Percentiles rank a stretch among this genome's conserved stretches.
Conservation (phyloP, 805 yeast species). For the Candida ficus region DNA sequence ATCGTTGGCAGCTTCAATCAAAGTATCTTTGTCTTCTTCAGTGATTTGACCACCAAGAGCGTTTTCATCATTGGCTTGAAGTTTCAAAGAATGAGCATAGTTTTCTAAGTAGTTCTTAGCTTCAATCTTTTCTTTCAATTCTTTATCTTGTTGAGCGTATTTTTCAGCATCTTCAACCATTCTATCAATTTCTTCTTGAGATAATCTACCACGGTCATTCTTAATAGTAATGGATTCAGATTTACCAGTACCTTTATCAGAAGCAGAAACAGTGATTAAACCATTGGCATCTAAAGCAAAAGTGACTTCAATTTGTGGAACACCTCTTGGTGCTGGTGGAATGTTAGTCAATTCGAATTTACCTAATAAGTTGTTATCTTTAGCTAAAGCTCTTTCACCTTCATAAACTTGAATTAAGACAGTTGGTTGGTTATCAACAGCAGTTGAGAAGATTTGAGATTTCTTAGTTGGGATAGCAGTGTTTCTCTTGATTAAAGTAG, state of each 20-base stretch:
- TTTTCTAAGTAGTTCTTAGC: constrained; percentile 85
- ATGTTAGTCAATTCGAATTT: constrained; percentile 82
- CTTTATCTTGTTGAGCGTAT: constrained; percentile 87
- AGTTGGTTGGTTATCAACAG: constrained; percentile 94
- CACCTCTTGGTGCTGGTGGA: constrained; percentile 91
- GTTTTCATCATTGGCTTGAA: constrained; percentile 50
- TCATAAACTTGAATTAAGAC: constrained; percentile 91
- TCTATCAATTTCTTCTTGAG: constrained; percentile 92
- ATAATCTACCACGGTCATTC: constrained; percentile 90
- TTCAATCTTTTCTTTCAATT: constrained; percentile 77
- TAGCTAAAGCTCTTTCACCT: constrained; percentile 94
- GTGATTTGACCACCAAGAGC: constrained; percentile 75
- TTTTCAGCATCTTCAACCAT: constrained; percentile 98
- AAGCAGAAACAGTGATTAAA: constrained; percentile 78
- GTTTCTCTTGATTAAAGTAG: constrained; percentile 90
- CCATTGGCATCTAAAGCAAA: constrained; percentile 85
- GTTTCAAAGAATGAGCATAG: constrained; percentile 78
- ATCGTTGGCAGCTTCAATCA: constrained; percentile 83
- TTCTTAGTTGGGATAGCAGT: constrained; percentile 94
- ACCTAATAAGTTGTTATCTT: constrained; percentile 87
- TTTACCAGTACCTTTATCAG: constrained; percentile 93
- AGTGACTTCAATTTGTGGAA: constrained; percentile 88
- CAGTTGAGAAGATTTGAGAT: constrained; percentile 92
- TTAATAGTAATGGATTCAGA: constrained; percentile 86
- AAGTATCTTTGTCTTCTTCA: constrained; percentile 87